Conservation (phyloP, 164 flowering plant genomes). For the Brasenia schreberi region DNA sequence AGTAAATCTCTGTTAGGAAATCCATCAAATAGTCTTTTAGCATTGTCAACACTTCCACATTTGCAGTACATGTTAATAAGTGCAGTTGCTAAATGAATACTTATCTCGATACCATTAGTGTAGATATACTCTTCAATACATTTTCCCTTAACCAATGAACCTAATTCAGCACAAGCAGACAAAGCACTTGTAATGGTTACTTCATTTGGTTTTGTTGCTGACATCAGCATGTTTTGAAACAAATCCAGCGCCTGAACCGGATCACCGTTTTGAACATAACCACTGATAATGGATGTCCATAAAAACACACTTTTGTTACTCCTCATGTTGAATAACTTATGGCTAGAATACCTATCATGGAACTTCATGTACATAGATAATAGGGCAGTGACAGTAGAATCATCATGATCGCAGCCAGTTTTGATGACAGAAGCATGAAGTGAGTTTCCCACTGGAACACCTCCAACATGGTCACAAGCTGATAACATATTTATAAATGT, state of each 20-base stretch:
- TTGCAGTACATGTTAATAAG: slow-evolving; percentile 30
- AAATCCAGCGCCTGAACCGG: slow-evolving; percentile 22
- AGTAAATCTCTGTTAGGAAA: slow-evolving; percentile 20
- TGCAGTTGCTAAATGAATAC: slow-evolving; percentile 21
- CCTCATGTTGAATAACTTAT: slow-evolving; percentile 13
- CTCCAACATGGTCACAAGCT: slow-evolving; percentile 12
- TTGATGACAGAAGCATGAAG: slow-evolving; percentile 22
- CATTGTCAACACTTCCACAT: slow-evolving; percentile 26
- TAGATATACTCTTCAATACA: slow-evolving; percentile 20
- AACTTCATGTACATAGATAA: slow-evolving; percentile 23
- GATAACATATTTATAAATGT: slow-evolving; percentile 14
- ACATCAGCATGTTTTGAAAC: slow-evolving; percentile 11
- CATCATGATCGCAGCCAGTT: slow-evolving; percentile 15
- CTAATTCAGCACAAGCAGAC: slow-evolving; percentile 33
- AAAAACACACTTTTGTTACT: slow-evolving; percentile 13
- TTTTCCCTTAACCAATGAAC: slow-evolving; percentile 21
- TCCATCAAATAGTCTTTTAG: slow-evolving; percentile 16
- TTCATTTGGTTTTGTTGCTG: slow-evolving; percentile 17
- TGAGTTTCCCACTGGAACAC: slow-evolving; percentile 11
- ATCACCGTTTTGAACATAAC: slow-evolving; percentile 20
- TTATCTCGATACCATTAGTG: slow-evolving; percentile 12
- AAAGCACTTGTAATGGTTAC: slow-evolving; percentile 19
- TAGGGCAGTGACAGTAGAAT: slow-evolving; percentile 15
- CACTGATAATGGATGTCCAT: slow-evolving; percentile 35
- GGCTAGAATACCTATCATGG: slow-evolving; percentile 17